Conservation (phyloP, 768 basidiomycete species). For the Nevesoporus exiguus region DNA sequence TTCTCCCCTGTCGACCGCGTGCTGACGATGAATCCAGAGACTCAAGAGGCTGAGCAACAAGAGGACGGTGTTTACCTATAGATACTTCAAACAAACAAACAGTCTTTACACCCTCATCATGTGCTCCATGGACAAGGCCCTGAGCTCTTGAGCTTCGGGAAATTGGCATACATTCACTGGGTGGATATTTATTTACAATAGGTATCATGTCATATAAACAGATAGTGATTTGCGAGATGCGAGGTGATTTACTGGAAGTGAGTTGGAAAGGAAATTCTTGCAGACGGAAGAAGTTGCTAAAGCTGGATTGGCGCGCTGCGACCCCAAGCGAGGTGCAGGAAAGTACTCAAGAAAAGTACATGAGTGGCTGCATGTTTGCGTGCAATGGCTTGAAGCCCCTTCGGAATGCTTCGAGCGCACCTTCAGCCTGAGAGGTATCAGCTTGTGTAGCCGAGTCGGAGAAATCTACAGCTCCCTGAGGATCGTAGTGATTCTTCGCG, state of each 20-base stretch:
- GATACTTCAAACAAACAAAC: not conserved
- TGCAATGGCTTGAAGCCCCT: slow-evolving; percentile 57
- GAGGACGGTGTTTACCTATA: slow-evolving; percentile 30
- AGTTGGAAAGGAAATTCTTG: not conserved
- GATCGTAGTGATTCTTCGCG: slow-evolving; percentile 79
- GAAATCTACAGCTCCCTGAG: slow-evolving; percentile 52
- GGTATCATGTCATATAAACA: not conserved
- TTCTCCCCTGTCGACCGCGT: not conserved
- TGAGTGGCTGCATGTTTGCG: slow-evolving; percentile 43
- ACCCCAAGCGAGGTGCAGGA: not conserved
- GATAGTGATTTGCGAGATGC: not conserved
- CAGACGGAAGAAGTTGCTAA: not conserved
- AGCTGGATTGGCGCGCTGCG: not conserved
- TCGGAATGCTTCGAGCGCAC: slow-evolving; percentile 46
- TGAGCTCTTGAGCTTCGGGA: not conserved
- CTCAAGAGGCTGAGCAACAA: not conserved
- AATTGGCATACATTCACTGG: not conserved
- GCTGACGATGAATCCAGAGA: not conserved
- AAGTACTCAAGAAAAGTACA: slow-evolving; percentile 53
- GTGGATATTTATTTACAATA: not conserved
- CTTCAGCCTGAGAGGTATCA: slow-evolving; percentile 39
- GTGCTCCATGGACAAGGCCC: not conserved
- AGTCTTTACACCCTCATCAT: not conserved
- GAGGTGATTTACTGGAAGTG: no score
- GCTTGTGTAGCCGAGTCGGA: slow-evolving; percentile 55